Conservation (phyloP, 805 yeast species). For the Isabelozyma pseudorhagii region DNA sequence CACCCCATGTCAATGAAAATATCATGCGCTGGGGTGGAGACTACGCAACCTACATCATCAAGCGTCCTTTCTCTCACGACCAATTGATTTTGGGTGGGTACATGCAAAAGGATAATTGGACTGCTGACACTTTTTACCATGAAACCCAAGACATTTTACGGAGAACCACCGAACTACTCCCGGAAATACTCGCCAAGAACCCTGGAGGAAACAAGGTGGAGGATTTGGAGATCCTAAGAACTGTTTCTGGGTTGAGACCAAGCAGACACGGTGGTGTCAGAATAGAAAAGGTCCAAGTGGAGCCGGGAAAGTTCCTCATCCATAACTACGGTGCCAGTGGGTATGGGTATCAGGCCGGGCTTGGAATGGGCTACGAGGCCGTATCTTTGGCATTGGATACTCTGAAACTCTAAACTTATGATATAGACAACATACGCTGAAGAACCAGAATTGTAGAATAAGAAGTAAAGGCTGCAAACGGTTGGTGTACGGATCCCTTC, state of each 20-base stretch:
- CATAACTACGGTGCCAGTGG: conserved; percentile 76
- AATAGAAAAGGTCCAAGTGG: conserved; percentile 45
- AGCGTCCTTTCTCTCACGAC: conserved; percentile 64
- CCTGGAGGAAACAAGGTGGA: conserved; percentile 28
- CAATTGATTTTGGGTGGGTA: conserved; percentile 76
- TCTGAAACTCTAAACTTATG: background rate
- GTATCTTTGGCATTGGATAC: conserved; percentile 23
- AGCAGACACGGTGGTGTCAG: conserved; percentile 73
- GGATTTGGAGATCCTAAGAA: conserved; percentile 54
- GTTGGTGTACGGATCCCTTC: too few species aligned
- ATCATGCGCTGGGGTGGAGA: conserved; percentile 58
- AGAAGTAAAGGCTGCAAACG: too few species aligned
- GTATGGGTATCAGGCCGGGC: conserved; percentile 65
- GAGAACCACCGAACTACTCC: conserved; percentile 53
- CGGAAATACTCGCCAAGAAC: conserved; percentile 42
- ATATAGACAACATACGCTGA: too few species aligned
- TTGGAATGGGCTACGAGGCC: conserved; percentile 55
- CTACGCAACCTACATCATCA: conserved; percentile 63
- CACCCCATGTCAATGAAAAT: conserved; percentile 65
- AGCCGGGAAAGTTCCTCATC: conserved; percentile 37
- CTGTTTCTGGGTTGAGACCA: conserved; percentile 76
- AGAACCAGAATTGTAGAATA: too few species aligned
- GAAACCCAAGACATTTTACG: conserved; percentile 61
- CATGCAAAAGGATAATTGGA: conserved; percentile 61
- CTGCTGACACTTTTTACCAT: conserved; percentile 52